Base-by-base conservation (phyloP, 73 alveolate species). In the Symbiodinium pilosum region DNA sequence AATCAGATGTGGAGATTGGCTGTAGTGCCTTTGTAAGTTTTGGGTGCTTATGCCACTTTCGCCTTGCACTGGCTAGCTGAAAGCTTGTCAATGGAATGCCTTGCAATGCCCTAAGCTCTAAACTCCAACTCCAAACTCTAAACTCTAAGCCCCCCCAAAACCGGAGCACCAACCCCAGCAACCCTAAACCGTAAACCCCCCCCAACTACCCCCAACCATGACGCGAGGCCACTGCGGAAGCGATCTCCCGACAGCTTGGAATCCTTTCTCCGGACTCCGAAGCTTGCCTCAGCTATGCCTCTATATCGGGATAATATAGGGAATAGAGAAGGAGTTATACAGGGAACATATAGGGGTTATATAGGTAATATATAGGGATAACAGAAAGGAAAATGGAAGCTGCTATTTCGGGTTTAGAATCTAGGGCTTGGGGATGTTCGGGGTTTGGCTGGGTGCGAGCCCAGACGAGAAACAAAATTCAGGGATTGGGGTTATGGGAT, bases 191-290 rank as follows among this genome's bases (percentile, higher is more conserved):
- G 14, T 26, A 56, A 56, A 32, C 39, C 28, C 26, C n/a, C 12
- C 3, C 69, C 21, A 18, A 28, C 77, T 16, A 59, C 38, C 77
- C 77, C 38, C 20, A 26, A 6, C 38, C 32, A n/a, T n/a, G n/a
- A 21, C 47, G 99, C 30, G 0, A 71, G 85, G 85, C 43, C 73
- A 99, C 99, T 8, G 99, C 99, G 20, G 99, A 99, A 85, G 99
- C 99, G 12, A 99, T 99, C 89, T 99, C 99, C 20, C 99, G 99
- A 32, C 99, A 98, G 96, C 87, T 99, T 38, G 99, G 99, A 16
- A 99, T 99, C 87, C 83, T 92, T 59, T 18, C 81, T 20, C 41
- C 77, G 40, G 32, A 21, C 77, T 64, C 77, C 38, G 77, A 32
- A 24, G 32, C 40, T 64, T 24, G 32, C 16, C 77, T 1, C 16